These are phyloP conservation scores for Auxenochlorella pyrenoidosa DNA, from an alignment of 139 green algal species.

Conservation along the genomic window DNA sequence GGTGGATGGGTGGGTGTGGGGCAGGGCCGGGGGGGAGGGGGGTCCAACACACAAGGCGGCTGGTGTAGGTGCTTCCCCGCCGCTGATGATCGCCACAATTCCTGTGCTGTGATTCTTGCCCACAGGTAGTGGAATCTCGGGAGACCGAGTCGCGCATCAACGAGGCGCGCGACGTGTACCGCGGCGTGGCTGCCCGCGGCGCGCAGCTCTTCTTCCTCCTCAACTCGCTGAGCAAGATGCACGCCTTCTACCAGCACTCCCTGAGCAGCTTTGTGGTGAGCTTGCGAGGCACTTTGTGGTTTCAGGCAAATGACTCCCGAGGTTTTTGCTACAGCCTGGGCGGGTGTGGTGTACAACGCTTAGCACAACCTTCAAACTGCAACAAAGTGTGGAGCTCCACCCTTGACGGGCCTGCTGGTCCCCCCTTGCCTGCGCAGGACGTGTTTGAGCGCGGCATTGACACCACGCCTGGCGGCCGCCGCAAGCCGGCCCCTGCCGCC, in stretches of 20 bases:
- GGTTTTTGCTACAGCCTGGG: too few relatives aligned
- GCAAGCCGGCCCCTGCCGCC: not conserved
- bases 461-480: not conserved
- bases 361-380: not conserved
- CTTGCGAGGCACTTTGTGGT: not conserved
- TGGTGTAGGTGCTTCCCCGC: too few relatives aligned
- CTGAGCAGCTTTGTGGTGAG: conserved; percentile 91
- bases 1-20: not conserved
- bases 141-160: conserved; percentile 74
- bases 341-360: not conserved
- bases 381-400: too few relatives aligned
- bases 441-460: conserved; percentile 32
- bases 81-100: too few relatives aligned
- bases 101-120: too few relatives aligned
- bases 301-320: too few relatives aligned
- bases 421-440: not conserved
- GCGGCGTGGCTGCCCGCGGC: conserved; percentile 83
- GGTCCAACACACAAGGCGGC: too few relatives aligned
- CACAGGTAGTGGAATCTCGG: conserved; percentile 13
- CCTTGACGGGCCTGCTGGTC: too few relatives aligned
- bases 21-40: not conserved
- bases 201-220: conserved; percentile 93
- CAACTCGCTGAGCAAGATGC: conserved; percentile 87
- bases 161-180: conserved; percentile 76
- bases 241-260: conserved; percentile 91